phyloP scores from a whole-genome alignment of 768 basidiomycete genomes.

The Cystofilobasidium capitatum region DNA sequence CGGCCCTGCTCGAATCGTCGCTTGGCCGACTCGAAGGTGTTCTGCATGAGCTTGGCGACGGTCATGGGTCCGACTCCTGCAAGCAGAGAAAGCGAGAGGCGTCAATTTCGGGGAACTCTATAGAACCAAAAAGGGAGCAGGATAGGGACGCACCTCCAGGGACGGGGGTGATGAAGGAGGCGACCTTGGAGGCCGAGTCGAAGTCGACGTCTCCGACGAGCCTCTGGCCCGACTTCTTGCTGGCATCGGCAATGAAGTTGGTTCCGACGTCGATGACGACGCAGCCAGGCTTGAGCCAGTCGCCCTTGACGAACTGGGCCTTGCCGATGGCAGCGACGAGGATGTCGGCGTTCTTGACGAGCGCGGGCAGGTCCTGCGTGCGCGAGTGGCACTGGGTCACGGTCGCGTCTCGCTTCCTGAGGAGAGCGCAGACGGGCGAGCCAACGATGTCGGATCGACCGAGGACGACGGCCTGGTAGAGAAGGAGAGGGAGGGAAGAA shows the following conservation, averaged over 20 bases:
- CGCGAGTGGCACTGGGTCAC: constrained; percentile 95
- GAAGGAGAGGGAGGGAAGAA: background rate
- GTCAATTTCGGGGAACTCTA: no score
- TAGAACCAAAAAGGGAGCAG: no score
- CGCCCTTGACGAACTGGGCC: constrained; percentile 77
- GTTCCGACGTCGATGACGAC: constrained; percentile 97
- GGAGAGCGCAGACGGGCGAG: constrained; percentile 82
- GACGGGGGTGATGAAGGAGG: constrained; percentile 90
- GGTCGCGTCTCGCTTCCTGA: constrained; percentile 82
- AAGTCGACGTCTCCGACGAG: constrained; percentile 94
- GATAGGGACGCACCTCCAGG: constrained; percentile 53
- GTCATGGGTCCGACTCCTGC: constrained; percentile 94
- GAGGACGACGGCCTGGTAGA: constrained; percentile 59
- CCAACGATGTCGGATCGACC: constrained; percentile 98
- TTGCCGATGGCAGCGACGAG: constrained; percentile 95
- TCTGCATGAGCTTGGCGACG: constrained; percentile 94
- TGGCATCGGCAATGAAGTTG: constrained; percentile 82
- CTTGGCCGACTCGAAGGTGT: constrained; percentile 75
- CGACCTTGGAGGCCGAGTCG: constrained; percentile 60
- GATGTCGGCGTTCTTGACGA: constrained; percentile 80
- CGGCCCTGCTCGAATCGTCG: constrained; percentile 64
- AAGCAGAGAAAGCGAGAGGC: background rate
- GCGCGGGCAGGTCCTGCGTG: constrained; percentile 66
- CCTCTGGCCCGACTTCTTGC: constrained; percentile 89
- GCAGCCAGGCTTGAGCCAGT: constrained; percentile 90